These are phyloP conservation scores for Termitomyces sp. DNA, from an alignment of 768 basidiomycete species.

Conservation along the genomic window DNA sequence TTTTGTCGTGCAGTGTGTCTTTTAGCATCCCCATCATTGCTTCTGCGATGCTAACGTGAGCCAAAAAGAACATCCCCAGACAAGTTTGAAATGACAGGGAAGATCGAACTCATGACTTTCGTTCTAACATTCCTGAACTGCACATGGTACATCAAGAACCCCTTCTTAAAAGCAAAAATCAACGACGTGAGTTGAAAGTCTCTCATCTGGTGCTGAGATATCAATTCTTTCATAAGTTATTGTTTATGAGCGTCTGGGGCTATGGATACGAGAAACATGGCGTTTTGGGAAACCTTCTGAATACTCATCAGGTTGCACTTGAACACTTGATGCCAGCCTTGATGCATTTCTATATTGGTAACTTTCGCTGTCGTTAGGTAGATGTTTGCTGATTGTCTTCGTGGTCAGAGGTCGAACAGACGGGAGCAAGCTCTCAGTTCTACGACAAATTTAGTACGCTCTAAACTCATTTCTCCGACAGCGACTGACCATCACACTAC, in stretches of 20 bases:
- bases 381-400: background rate
- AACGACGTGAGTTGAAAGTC: slow-evolving; percentile 63
- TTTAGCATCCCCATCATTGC: background rate
- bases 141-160: slow-evolving; percentile 98
- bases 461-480: slow-evolving; percentile 1
- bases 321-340: slow-evolving; percentile 88
- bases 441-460: slow-evolving; percentile 94
- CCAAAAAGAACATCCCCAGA: slow-evolving; percentile 56
- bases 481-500: background rate
- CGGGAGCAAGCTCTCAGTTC: slow-evolving; percentile 96
- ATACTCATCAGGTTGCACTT: slow-evolving; percentile 80
- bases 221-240: slow-evolving; percentile 40
- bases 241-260: slow-evolving; percentile 71
- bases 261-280: slow-evolving; percentile 67
- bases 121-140: slow-evolving; percentile 88
- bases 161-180: slow-evolving; percentile 94
- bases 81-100: slow-evolving; percentile 80
- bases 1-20: slow-evolving; percentile 74
- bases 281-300: slow-evolving; percentile 79
- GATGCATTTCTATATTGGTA: slow-evolving; percentile 94
- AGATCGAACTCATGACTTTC: slow-evolving; percentile 84
- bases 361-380: slow-evolving; percentile 16
- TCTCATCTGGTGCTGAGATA: background rate
- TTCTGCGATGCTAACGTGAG: slow-evolving; percentile 18
- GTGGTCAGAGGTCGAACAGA: slow-evolving; percentile 87